These are phyloP conservation scores for Rhododendron vialii DNA, from an alignment of 148 eudicot species.

Conservation along the genomic window DNA sequence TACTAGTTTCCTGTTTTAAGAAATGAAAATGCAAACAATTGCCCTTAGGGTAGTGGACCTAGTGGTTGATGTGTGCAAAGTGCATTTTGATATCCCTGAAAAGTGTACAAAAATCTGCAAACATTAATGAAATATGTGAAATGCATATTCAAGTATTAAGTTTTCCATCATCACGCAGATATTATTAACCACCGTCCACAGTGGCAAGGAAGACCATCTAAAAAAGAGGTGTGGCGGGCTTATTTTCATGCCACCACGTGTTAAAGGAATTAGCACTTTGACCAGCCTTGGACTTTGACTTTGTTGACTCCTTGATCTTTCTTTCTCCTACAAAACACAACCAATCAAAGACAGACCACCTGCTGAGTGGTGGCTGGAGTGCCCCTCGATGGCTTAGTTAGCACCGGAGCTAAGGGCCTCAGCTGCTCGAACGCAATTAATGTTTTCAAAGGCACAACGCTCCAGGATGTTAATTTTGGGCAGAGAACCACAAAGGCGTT, in stretches of 20 bases:
- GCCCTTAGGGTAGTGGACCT: neutral
- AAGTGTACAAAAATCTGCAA: neutral
- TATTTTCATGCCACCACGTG: neutral
- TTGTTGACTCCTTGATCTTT: neutral
- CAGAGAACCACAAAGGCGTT: no score
- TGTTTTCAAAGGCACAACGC: no score
- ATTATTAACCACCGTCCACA: neutral
- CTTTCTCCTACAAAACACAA: neutral
- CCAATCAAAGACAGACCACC: neutral
- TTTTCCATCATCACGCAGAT: neutral
- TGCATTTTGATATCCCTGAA: neutral
- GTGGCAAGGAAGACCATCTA: neutral
- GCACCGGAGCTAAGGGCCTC: neutral
- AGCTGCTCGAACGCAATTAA: neutral
- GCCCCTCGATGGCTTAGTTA: neutral
- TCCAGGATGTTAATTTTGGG: no score
- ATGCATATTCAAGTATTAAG: neutral
- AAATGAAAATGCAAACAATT: neutral
- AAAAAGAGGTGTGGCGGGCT: neutral
- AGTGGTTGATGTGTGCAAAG: neutral
- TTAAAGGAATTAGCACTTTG: neutral
- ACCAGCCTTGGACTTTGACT: neutral
- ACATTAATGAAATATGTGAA: neutral
- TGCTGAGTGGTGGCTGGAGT: neutral
- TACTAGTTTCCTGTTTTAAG: neutral